Conservation (phyloP, 768 basidiomycete genomes). For the Russula foetens region DNA sequence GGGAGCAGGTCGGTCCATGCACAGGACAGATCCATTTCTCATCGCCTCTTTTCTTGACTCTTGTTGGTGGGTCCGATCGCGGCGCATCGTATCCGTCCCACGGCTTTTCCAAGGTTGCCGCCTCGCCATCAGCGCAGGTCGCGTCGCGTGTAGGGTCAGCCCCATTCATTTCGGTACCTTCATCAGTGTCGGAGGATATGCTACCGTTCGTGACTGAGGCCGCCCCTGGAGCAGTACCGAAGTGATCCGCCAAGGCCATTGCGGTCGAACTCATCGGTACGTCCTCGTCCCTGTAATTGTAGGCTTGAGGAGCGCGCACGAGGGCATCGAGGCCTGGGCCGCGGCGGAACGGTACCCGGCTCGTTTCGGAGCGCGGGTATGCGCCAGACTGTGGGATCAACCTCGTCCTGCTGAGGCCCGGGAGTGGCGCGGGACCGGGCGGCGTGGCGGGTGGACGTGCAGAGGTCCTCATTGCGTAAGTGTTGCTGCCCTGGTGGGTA, state of each 20-base stretch:
- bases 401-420: too few species aligned
- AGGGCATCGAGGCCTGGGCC: too few species aligned
- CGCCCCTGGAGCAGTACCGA: neutral
- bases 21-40: neutral
- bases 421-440: too few species aligned
- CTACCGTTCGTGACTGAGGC: neutral
- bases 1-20: slow-evolving; percentile 12
- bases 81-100: slow-evolving; percentile 1
- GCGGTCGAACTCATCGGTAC: too few species aligned
- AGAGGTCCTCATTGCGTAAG: too few species aligned
- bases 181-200: neutral
- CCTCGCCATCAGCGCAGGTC: neutral
- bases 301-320: too few species aligned
- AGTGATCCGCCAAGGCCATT: neutral
- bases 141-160: neutral
- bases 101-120: neutral
- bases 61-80: neutral
- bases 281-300: too few species aligned
- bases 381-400: too few species aligned
- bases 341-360: too few species aligned
- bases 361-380: too few species aligned
- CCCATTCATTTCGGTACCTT: neutral
- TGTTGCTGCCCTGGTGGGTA: too few species aligned
- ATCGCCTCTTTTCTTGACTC: neutral
- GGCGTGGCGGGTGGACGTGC: too few species aligned